Conservation (phyloP, 1,284 basidiomycete genomes). For the Pseudozyma hubeiensis region DNA sequence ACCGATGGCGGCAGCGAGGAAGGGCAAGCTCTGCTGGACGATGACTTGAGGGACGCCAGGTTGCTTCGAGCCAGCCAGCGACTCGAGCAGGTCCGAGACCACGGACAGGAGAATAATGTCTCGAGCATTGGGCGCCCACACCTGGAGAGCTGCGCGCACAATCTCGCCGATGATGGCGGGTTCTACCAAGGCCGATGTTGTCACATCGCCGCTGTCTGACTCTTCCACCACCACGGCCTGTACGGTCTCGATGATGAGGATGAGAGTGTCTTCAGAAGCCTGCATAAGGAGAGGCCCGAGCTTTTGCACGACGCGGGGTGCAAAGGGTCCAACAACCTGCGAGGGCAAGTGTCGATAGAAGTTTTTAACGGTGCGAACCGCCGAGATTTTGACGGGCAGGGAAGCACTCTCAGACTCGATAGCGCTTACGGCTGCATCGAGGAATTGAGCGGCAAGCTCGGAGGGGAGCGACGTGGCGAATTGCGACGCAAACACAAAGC, state of each 20-base stretch:
- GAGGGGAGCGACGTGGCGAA: slow-evolving; percentile 81
- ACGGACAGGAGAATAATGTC: slow-evolving; percentile 90
- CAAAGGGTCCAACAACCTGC: slow-evolving; percentile 75
- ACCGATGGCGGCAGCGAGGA: slow-evolving; percentile 77
- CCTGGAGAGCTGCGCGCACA: slow-evolving; percentile 74
- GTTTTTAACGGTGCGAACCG: slow-evolving; percentile 73
- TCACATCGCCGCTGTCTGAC: slow-evolving; percentile 68
- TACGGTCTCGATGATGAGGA: slow-evolving; percentile 87
- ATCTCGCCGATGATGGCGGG: slow-evolving; percentile 51
- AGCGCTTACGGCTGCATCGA: slow-evolving; percentile 85
- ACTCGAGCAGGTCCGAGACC: slow-evolving; percentile 81
- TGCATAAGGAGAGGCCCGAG: slow-evolving; percentile 84
- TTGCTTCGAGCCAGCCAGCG: slow-evolving; percentile 71
- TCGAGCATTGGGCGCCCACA: slow-evolving; percentile 77
- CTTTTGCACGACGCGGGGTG: slow-evolving; percentile 81
- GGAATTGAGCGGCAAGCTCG: slow-evolving; percentile 75
- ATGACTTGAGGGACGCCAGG: slow-evolving; percentile 78
- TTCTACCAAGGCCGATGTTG: slow-evolving; percentile 29
- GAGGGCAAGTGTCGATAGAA: slow-evolving; percentile 72
- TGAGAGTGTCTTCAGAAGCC: slow-evolving; percentile 86
- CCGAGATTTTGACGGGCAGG: slow-evolving; percentile 90
- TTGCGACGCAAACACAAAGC: slow-evolving; percentile 93
- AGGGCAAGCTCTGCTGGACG: slow-evolving; percentile 79
- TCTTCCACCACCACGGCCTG: slow-evolving; percentile 81
- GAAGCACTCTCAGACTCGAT: slow-evolving; percentile 79